Conservation (phyloP, 495 filamentous ascomycete genomes). For the Immersiella caudata region DNA sequence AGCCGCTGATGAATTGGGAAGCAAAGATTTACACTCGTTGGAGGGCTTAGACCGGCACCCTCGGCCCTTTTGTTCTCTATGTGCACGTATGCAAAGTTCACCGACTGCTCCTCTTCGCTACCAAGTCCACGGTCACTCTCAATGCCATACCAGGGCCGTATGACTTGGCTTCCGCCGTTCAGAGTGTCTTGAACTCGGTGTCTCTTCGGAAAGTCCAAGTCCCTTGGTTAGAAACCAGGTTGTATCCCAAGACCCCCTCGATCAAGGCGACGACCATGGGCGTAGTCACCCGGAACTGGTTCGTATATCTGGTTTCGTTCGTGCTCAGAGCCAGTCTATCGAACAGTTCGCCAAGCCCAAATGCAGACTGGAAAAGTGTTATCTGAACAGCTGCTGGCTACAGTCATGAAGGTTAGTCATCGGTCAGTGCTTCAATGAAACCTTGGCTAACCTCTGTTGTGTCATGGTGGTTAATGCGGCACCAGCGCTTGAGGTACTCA, state of each 20-base stretch:
- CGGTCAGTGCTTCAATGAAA: neutral
- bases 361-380: conserved; percentile 40
- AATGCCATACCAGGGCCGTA: too few relatives aligned
- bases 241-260: conserved; percentile 45
- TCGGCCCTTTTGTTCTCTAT: neutral
- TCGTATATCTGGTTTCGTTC: conserved; percentile 30
- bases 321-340: conserved; percentile 40
- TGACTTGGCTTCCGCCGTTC: too few relatives aligned
- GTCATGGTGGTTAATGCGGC: conserved; percentile 41
- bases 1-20: conserved; percentile 38
- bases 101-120: too few relatives aligned
- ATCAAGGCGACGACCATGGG: conserved; percentile 43
- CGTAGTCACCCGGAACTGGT: conserved; percentile 34
- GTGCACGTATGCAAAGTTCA: too few relatives aligned
- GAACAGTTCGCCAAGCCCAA: conserved; percentile 40
- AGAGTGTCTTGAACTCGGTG: conserved; percentile 25
- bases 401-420: neutral
- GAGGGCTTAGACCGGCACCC: conserved; percentile 11
- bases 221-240: conserved; percentile 29
- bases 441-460: conserved; percentile 30
- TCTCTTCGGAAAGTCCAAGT: conserved; percentile 31
- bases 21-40: conserved; percentile 40
- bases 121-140: too few relatives aligned
- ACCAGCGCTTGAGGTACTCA: conserved; percentile 44
- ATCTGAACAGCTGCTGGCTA: conserved; percentile 43